Evolutionary conservation across 2,329 filamentous ascomycete genomes (phyloP), one percentile per base, ranked within the genome.

Genomic region (Colletotrichum trifolii): DNA sequence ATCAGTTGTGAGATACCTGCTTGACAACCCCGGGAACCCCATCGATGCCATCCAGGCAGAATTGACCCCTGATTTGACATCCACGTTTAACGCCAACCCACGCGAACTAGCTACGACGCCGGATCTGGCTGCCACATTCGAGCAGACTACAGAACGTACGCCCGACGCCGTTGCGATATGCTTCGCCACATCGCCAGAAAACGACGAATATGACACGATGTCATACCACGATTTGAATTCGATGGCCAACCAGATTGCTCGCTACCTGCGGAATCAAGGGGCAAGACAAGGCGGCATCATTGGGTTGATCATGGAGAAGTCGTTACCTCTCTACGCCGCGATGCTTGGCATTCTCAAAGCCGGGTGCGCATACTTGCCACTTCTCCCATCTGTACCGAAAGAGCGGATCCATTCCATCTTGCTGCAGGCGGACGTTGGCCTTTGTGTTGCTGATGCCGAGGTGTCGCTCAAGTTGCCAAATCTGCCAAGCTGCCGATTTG

Each of bases 291-390:
- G 88, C 8, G 81, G 87, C 13, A 78, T 92, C 9, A 81, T 96
- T n/a, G 89, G 89, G 39, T 85, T 97, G 48, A 82, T 90, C 49
- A 89, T 96, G 85, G 87, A 94, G 25, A 96, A 96, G 73, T 94
- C 90, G 0, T 75, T 88, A 1, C 76, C 88, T 34, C 78, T 96
- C 0, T 97, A 97, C 72, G 82, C 89, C 35, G 84, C 88, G 0
- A 92, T 97, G 34, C 80, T 97, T 36, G 93, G 88, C 1, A 85
- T 90, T 25, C 76, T 93, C 38, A 96, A 96, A 71, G 80, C 87
- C 6, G 92, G 93, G 8, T 89, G 89, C 71, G 92, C 89, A 8
- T 96, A 96, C 72, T 78, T 97, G n/a, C 93, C 93, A 0, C 81
- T 97, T 4, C 83, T 92, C 1, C 91, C 92, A 1, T 87, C 85